Conservation (phyloP, 352 stramenopile genomes). For the Phytophthora fragariaefolia region DNA sequence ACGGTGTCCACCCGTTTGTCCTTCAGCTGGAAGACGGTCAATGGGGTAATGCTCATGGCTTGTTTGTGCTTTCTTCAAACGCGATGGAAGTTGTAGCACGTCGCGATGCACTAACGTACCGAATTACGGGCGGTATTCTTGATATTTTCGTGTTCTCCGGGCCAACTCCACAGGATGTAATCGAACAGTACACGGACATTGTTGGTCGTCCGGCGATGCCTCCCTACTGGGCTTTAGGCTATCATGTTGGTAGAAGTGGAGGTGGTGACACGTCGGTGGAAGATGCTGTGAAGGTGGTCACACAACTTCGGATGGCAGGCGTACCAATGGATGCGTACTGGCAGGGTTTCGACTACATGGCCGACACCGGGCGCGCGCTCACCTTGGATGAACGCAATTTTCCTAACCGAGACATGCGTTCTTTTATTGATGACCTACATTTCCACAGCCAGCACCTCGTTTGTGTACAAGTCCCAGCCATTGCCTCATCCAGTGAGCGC, state of each 20-base stretch:
- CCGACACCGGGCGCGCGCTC: slow-evolving; percentile 45
- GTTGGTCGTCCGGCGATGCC: slow-evolving; percentile 81
- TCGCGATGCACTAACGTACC: slow-evolving; percentile 72
- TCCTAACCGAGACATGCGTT: slow-evolving; percentile 38
- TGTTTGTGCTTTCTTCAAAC: slow-evolving; percentile 85
- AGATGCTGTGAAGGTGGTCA: slow-evolving; percentile 36
- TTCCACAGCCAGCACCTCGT: slow-evolving; percentile 86
- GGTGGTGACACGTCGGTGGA: slow-evolving; percentile 20
- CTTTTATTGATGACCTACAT: slow-evolving; percentile 82
- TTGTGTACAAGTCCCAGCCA: slow-evolving; percentile 68
- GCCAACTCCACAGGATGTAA: slow-evolving; percentile 56
- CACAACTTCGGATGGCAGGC: slow-evolving; percentile 44
- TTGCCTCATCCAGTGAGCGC: slow-evolving; percentile 34
- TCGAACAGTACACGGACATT: slow-evolving; percentile 76
- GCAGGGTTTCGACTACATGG: slow-evolving; percentile 71
- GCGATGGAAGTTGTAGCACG: slow-evolving; percentile 88
- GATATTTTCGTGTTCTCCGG: slow-evolving; percentile 86
- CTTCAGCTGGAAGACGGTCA: slow-evolving; percentile 70
- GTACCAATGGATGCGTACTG: slow-evolving; percentile 85
- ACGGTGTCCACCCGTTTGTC: slow-evolving; percentile 76
- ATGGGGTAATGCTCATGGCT: slow-evolving; percentile 62
- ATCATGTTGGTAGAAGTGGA: slow-evolving; percentile 71
- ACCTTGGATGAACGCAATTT: slow-evolving; percentile 72
- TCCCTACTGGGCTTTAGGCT: slow-evolving; percentile 88
- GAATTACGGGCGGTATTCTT: slow-evolving; percentile 77